Evolutionary conservation across 441 rosid species (phyloP).

Genomic region (Syzygium syzygioides): DNA sequence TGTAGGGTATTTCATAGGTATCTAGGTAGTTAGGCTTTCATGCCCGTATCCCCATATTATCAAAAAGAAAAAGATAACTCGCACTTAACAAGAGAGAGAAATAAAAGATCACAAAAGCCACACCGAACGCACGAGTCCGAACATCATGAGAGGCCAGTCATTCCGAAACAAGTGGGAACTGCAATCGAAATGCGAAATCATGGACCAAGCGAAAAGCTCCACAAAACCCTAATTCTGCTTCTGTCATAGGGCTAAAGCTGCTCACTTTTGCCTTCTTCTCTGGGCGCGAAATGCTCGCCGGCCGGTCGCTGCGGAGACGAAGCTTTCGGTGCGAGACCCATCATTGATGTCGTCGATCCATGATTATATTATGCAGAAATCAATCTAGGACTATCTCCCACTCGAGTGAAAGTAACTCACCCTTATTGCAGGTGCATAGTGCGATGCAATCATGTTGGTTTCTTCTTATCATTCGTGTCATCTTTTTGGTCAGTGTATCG

Average conservation of each 20-base stretch:
- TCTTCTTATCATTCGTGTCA: neutral
- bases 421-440: neutral
- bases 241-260: neutral
- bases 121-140: neutral
- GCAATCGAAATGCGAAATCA: neutral
- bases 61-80: no score
- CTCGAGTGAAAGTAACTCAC: neutral
- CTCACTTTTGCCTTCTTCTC: neutral
- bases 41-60: neutral
- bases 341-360: neutral
- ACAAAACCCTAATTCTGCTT: neutral
- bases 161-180: neutral
- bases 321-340: neutral
- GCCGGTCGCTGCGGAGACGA: neutral
- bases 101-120: neutral
- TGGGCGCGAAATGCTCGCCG: neutral
- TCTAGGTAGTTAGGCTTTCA: neutral
- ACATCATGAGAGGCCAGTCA: neutral
- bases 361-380: neutral
- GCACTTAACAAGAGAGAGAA: neutral
- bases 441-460: neutral
- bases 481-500: neutral
- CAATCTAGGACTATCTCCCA: neutral
- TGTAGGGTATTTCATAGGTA: neutral
- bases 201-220: neutral